Evolutionary conservation across 306 rosid genomes (phyloP).

Genomic region (Rubus parviflorus): DNA sequence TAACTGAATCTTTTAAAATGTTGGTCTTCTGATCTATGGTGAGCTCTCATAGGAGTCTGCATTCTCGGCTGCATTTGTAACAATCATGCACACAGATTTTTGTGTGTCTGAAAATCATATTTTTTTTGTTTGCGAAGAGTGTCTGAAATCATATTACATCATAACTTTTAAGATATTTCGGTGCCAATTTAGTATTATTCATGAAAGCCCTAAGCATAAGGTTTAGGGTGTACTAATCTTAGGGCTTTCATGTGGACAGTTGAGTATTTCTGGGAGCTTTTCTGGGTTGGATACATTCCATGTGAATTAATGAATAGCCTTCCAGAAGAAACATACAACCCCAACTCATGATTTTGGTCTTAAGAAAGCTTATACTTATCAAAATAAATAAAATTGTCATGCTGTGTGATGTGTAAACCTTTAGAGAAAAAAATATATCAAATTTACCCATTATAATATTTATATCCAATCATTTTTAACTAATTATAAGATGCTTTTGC

Average conservation of each 20-base stretch:
- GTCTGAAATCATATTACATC: conserved; percentile 2
- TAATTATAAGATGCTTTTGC: not conserved
- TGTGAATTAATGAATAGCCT: not conserved
- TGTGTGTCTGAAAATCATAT: conserved; percentile 1
- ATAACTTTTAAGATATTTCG: not conserved
- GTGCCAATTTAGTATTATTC: not conserved
- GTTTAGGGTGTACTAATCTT: not conserved
- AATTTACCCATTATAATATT: not conserved
- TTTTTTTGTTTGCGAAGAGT: not conserved
- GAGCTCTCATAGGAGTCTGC: not conserved
- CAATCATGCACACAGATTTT: not conserved
- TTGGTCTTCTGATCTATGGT: not conserved
- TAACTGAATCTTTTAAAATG: not conserved
- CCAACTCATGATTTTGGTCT: not conserved
- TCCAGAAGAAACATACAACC: not conserved
- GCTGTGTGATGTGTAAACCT: not conserved
- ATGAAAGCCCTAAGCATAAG: not conserved
- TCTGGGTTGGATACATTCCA: not conserved
- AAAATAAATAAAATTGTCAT: not conserved
- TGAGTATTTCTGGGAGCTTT: not conserved
- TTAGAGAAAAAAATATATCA: not conserved
- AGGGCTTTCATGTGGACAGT: not conserved
- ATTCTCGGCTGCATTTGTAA: conserved; percentile 9
- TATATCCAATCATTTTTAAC: not conserved
- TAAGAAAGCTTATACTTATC: not conserved